Base-by-base conservation (phyloP, 108 stramenopile species). In the Nitzschia sp. region DNA sequence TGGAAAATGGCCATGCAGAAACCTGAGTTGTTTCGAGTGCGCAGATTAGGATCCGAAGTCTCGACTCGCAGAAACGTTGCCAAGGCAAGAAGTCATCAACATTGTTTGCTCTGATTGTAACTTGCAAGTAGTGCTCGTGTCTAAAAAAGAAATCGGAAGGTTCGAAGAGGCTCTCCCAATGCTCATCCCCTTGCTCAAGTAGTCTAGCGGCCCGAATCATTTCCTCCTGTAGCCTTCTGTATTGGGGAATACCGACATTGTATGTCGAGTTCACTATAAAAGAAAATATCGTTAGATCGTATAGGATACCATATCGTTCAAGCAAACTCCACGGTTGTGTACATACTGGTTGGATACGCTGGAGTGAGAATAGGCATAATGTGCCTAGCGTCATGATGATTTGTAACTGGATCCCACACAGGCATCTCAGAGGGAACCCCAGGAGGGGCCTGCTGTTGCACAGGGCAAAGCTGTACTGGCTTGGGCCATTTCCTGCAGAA, bases 291-390 rank as follows among this genome's bases (percentile, higher is more conserved):
- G 54, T 21, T 20, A 14, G 19, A 21, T 24, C 21, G 8, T 3
- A 55, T 3, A 12, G 21, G 3, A n/a, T 20, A 7, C 8, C 54
- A n/a, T 3, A 55, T 11, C 17, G 6, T 38, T 38, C 19, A 24
- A 55, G 22, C 22, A 20, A 24, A 21, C 29, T 34, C 29, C 29
- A 34, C 29, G 5, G 6, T 8, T 19, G 2, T 40, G 14, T 5
- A 75, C 73, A 63, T 63, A 75, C 73, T 96, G 42, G 86, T 78
- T 10, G 98, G 98, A 76, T 95, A 98, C 22, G 90, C 93, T 2
- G 98, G 98, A 3, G 98, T 99, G 69, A 99, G 88, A 70, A 99
- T 97, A 8, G 98, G 98, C 90, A 90, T 93, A 17, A 91, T 53
- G 42, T 93, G 93, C 9, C 56, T 80, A 6, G 86, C 55, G 70